A percentile compares a stretch with the other conserved stretches of the same genome.
Conservation (phyloP, 805 yeast species). For the Yamadazyma philogaea region DNA sequence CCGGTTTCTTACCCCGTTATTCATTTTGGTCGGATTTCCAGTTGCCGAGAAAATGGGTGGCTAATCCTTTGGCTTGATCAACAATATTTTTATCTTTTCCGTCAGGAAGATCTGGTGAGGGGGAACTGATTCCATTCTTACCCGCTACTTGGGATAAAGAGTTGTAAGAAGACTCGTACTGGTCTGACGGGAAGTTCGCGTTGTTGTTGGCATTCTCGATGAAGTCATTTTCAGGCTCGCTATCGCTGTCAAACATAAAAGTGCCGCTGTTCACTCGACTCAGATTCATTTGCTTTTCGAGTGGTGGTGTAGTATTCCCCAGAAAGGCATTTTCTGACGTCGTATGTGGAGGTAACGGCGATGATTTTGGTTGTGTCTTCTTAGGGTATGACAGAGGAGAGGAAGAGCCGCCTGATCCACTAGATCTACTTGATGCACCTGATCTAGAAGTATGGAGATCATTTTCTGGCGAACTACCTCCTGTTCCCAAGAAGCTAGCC, state of each 20-base stretch:
- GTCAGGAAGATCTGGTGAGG: slow-evolving; percentile 16
- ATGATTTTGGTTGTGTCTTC: slow-evolving; percentile 30
- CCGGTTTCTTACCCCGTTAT: background rate
- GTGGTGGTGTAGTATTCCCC: slow-evolving; percentile 29
- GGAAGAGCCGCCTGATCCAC: background rate
- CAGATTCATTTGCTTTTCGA: slow-evolving; percentile 6
- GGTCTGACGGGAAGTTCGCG: background rate
- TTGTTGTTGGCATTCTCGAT: slow-evolving; percentile 18
- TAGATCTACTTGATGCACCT: too few relatives aligned
- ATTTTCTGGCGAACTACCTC: background rate
- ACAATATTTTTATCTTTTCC: slow-evolving; percentile 19
- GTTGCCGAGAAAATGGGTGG: slow-evolving; percentile 29
- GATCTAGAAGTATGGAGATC: background rate
- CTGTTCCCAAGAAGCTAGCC: slow-evolving; percentile 20
- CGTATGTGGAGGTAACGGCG: slow-evolving; percentile 43
- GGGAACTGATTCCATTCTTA: slow-evolving; percentile 35
- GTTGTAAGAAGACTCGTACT: slow-evolving; percentile 31
- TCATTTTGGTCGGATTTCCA: slow-evolving; percentile 9
- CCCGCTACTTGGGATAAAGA: slow-evolving; percentile 53
- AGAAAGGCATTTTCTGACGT: slow-evolving; percentile 41
- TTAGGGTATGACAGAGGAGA: slow-evolving; percentile 4
- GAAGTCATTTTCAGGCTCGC: slow-evolving; percentile 31
- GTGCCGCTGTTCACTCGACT: slow-evolving; percentile 9
- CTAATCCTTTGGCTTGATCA: slow-evolving; percentile 37
- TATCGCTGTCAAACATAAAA: slow-evolving; percentile 34